These are phyloP conservation scores for Aspergillus pseudoviridinutans DNA, from an alignment of 2,329 filamentous ascomycete genomes.

Conservation along the genomic window DNA sequence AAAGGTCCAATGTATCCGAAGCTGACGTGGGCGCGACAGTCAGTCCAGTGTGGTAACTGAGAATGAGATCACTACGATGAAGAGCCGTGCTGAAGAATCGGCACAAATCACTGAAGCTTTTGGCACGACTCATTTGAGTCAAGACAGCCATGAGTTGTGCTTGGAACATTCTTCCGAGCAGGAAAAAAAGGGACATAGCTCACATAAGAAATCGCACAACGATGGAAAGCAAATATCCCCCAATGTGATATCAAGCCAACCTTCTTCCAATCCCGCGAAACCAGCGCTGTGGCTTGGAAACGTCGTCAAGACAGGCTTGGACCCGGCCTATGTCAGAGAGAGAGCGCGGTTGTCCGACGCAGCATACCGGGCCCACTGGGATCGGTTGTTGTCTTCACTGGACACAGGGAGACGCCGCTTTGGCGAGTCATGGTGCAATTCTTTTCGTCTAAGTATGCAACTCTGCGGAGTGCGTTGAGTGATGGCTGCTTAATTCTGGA, in stretches of 20 bases:
- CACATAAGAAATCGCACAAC: not conserved
- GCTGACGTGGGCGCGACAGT: not conserved
- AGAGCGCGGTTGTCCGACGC: not conserved
- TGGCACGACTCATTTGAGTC: not conserved
- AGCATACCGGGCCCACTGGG: not conserved
- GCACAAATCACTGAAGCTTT: not conserved
- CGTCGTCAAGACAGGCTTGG: not conserved
- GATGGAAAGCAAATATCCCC: not conserved
- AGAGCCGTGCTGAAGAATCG: not conserved
- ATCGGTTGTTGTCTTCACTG: not conserved
- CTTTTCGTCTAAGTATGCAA: not conserved
- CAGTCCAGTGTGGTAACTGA: slow-evolving; percentile 2
- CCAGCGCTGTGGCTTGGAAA: not conserved
- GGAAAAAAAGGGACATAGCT: not conserved
- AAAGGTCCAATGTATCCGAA: not conserved
- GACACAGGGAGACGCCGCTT: not conserved
- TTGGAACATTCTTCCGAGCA: not conserved
- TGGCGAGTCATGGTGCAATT: not conserved
- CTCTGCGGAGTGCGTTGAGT: not conserved
- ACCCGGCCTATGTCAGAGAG: not conserved
- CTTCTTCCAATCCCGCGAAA: not conserved
- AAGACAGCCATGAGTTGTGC: not conserved
- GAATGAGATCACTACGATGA: not conserved
- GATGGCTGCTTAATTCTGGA: not conserved
- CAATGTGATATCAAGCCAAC: not conserved